phyloP scores from a whole-genome alignment of 2,329 filamentous ascomycete species.

The Fusarium austroafricanum region DNA sequence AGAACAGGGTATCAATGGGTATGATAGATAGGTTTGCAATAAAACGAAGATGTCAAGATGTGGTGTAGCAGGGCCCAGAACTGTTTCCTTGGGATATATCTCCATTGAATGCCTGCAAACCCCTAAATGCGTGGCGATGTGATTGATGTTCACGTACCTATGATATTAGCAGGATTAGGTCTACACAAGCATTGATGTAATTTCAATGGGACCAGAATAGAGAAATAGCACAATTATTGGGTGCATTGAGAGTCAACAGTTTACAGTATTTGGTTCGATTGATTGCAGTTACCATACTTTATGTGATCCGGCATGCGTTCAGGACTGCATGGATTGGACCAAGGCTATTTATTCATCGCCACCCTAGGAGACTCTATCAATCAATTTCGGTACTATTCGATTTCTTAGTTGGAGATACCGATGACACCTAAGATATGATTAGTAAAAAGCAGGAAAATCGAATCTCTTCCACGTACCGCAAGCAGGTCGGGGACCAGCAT shows the following conservation, averaged over 20 bases:
- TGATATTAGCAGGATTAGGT: no score
- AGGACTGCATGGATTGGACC: background rate
- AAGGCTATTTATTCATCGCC: background rate
- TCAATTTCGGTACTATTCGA: slow-evolving; percentile 5
- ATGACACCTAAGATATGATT: slow-evolving; percentile 74
- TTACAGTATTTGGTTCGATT: slow-evolving; percentile 27
- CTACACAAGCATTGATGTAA: no score
- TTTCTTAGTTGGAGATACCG: slow-evolving; percentile 79
- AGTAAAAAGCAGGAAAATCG: slow-evolving; percentile 9
- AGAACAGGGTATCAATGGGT: background rate
- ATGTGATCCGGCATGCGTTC: slow-evolving; percentile 2
- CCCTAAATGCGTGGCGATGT: slow-evolving; percentile 13
- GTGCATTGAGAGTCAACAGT: background rate
- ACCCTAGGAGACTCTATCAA: slow-evolving; percentile 5
- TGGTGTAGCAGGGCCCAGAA: slow-evolving; percentile 7
- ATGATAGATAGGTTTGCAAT: background rate
- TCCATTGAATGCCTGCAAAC: background rate
- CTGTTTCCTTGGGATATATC: slow-evolving; percentile 2
- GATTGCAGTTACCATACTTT: slow-evolving; percentile 33
- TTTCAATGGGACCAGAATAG: no score
- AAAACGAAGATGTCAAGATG: no score
- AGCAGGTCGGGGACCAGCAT: slow-evolving; percentile 91
- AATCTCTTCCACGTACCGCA: slow-evolving; percentile 74
- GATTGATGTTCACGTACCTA: background rate
- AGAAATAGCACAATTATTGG: no score